Percentiles rank a stretch among this genome's conserved stretches.
phyloP scores from a whole-genome alignment of 2,329 filamentous ascomycete genomes.

The Bipolaris victoriae region DNA sequence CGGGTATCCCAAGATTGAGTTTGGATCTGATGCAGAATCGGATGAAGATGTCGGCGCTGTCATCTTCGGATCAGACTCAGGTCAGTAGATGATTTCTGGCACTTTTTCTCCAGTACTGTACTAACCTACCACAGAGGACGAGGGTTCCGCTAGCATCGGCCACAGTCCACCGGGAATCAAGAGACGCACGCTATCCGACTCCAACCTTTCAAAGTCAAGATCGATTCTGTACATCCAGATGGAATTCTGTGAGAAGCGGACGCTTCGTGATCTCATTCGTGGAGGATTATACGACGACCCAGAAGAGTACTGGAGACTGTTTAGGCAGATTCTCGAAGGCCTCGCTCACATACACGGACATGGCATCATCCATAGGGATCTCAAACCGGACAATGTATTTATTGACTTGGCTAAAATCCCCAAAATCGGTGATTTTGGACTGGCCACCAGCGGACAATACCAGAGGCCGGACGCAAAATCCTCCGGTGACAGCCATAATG shows the following conservation, averaged over 20 bases:
- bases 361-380: conserved; percentile 91
- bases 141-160: conserved; percentile 44
- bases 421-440: conserved; percentile 94
- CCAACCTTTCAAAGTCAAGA: conserved; percentile 59
- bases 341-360: conserved; percentile 87
- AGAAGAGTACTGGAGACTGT: conserved; percentile 85
- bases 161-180: conserved; percentile 44
- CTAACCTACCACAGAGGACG: conserved; percentile 50
- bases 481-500: conserved; percentile 41
- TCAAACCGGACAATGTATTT: conserved; percentile 98
- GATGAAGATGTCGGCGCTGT: conserved; percentile 45
- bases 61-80: conserved; percentile 49
- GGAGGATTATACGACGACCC: conserved; percentile 74
- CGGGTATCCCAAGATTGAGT: conserved; percentile 77
- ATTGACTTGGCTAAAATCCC: conserved; percentile 90
- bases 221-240: conserved; percentile 96
- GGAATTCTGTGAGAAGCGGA: conserved; percentile 97
- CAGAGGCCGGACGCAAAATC: conserved; percentile 62
- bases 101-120: not conserved
- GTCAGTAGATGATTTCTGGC: conserved; percentile 18
- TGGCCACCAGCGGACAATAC: conserved; percentile 87
- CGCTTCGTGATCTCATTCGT: conserved; percentile 84
- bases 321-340: conserved; percentile 89
- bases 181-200: conserved; percentile 54
- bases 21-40: conserved; percentile 66